A percentile compares a stretch with the other conserved stretches of the same genome.
phyloP scores from a whole-genome alignment of 805 yeast species.

The Starmerella sp. region DNA sequence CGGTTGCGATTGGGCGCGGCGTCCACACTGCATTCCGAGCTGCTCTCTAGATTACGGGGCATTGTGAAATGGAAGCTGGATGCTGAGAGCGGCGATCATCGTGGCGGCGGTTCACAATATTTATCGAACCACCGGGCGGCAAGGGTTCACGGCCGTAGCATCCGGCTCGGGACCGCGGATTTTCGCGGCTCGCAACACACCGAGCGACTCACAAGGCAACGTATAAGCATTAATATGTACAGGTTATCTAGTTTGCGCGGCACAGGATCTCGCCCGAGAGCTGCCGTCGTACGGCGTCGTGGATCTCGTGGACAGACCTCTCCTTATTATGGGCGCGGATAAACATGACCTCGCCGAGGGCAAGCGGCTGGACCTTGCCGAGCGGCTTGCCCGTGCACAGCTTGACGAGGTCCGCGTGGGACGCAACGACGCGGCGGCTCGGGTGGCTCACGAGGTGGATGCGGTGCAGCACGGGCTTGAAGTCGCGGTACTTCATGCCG shows the following conservation, averaged over 20 bases:
- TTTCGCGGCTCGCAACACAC: no score
- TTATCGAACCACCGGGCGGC: background rate
- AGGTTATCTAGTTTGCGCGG: constrained; percentile 34
- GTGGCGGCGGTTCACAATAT: background rate
- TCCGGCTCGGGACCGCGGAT: no score
- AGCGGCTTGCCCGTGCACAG: constrained; percentile 68
- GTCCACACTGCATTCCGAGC: no score
- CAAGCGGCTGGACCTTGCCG: constrained; percentile 65
- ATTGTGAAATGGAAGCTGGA: no score
- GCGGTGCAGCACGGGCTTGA: constrained; percentile 61
- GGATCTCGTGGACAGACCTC: constrained; percentile 56
- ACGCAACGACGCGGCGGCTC: constrained; percentile 57
- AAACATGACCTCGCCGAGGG: constrained; percentile 81
- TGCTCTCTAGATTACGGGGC: no score
- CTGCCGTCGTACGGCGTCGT: constrained; percentile 71
- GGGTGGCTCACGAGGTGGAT: constrained; percentile 76
- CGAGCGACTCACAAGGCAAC: no score
- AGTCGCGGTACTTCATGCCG: constrained; percentile 76
- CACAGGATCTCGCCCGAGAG: constrained; percentile 71
- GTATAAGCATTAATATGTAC: background rate
- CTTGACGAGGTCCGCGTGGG: constrained; percentile 51
- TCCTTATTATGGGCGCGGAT: constrained; percentile 39
- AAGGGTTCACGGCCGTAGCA: background rate
- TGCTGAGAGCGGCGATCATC: background rate
- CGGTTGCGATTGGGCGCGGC: no score